phyloP scores from a whole-genome alignment of 2,329 filamentous ascomycete genomes.

The Atkinsonella hypoxylon region DNA sequence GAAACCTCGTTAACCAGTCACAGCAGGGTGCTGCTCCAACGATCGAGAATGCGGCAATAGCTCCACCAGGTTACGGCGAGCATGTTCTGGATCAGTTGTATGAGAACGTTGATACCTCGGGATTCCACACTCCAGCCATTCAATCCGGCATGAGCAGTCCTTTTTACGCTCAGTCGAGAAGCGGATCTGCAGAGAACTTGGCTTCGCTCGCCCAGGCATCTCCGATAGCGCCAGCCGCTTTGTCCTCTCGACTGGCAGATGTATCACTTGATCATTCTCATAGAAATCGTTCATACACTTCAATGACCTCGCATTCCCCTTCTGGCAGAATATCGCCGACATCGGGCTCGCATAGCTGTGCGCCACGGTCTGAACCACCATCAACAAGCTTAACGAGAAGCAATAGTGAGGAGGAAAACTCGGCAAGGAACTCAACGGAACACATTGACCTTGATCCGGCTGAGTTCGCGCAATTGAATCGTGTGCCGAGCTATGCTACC shows the following conservation, averaged over 20 bases:
- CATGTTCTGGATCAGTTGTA: constrained; percentile 86
- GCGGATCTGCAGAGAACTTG: constrained; percentile 73
- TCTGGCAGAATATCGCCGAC: constrained; percentile 33
- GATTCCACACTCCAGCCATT: constrained; percentile 66
- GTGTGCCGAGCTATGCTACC: constrained; percentile 67
- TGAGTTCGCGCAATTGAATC: constrained; percentile 53
- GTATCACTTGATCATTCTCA: constrained; percentile 42
- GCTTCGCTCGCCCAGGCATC: constrained; percentile 29
- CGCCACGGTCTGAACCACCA: constrained; percentile 28
- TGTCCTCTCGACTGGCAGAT: constrained; percentile 57
- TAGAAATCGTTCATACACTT: constrained; percentile 34
- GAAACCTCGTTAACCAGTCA: constrained; percentile 58
- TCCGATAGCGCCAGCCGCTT: constrained; percentile 34
- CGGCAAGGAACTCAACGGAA: constrained; percentile 42
- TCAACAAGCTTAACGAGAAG: constrained; percentile 40
- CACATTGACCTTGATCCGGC: constrained; percentile 44
- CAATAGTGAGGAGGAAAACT: constrained; percentile 39
- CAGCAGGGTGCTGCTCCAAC: constrained; percentile 35
- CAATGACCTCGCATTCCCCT: constrained; percentile 27
- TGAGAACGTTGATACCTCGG: constrained; percentile 68
- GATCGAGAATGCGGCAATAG: constrained; percentile 49
- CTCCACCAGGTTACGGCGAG: constrained; percentile 86
- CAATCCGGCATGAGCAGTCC: constrained; percentile 72
- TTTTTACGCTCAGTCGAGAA: constrained; percentile 57
- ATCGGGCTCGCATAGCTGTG: constrained; percentile 22